These are phyloP conservation scores for Heliocybe sulcata DNA, from an alignment of 1,284 basidiomycete genomes.

Conservation along the genomic window DNA sequence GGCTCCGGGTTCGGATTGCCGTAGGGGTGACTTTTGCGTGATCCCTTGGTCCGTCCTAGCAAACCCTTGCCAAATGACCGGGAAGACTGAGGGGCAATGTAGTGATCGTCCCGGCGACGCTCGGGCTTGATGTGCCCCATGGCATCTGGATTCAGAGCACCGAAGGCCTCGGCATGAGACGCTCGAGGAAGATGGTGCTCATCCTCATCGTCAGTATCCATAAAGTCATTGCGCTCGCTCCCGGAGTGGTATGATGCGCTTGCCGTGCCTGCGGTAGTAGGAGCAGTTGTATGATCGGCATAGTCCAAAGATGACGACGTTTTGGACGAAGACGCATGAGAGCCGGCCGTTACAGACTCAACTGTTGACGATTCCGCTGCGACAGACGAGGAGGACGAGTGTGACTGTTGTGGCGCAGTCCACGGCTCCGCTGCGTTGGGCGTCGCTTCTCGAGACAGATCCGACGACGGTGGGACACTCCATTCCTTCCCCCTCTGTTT, in stretches of 20 bases:
- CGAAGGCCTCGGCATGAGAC: conserved; percentile 68
- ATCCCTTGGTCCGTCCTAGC: not conserved
- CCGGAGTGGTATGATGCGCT: not conserved
- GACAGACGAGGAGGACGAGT: not conserved
- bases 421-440: not conserved
- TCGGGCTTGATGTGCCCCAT: conserved; percentile 37
- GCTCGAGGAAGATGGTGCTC: conserved; percentile 40
- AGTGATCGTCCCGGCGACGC: conserved; percentile 14
- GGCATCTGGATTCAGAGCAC: conserved; percentile 53
- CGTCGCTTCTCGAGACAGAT: not conserved
- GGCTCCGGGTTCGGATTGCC: conserved; percentile 10
- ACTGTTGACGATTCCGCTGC: not conserved
- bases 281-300: not conserved
- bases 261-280: not conserved
- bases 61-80: not conserved
- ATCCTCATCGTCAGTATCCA: conserved; percentile 30
- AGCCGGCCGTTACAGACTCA: not conserved
- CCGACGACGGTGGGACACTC: not conserved
- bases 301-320: not conserved
- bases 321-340: no score
- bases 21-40: conserved; percentile 1
- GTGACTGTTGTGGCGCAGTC: not conserved
- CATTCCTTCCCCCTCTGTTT: conserved; percentile 9
- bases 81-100: conserved; percentile 15
- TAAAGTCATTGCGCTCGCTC: conserved; percentile 10